Conservation (phyloP, 2,329 filamentous ascomycete genomes). For the Talaromyces amestolkiae region DNA sequence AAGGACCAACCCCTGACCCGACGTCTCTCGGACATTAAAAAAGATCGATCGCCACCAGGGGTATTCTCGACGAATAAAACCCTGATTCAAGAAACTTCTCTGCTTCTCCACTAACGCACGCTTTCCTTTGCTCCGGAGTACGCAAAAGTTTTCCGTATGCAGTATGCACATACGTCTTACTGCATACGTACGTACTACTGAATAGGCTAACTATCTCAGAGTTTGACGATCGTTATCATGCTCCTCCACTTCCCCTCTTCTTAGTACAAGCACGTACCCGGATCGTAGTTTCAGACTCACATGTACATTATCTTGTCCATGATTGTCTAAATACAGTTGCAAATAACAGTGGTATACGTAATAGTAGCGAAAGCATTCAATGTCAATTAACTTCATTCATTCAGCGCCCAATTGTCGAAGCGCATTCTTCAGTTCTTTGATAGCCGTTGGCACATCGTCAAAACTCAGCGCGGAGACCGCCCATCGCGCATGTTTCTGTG, state of each 20-base stretch:
- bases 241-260: neutral
- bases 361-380: neutral
- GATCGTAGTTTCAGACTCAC: neutral
- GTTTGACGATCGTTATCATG: neutral
- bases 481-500: conserved; percentile 96
- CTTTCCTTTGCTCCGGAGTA: neutral
- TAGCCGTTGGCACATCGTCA: conserved; percentile 87
- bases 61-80: neutral
- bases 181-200: too few relatives aligned
- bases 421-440: conserved; percentile 77
- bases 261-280: neutral
- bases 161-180: neutral
- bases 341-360: neutral
- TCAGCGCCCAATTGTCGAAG: conserved; percentile 66
- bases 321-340: neutral
- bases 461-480: conserved; percentile 96
- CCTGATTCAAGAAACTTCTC: neutral
- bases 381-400: conserved; percentile 30
- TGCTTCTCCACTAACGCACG: neutral
- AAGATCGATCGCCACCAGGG: neutral
- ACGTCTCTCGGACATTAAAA: neutral
- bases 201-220: too few relatives aligned
- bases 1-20: neutral
- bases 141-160: neutral
- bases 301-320: neutral